Base-by-base conservation (phyloP, 2,329 filamentous ascomycete species). In the Ceratocystis huliohia region DNA sequence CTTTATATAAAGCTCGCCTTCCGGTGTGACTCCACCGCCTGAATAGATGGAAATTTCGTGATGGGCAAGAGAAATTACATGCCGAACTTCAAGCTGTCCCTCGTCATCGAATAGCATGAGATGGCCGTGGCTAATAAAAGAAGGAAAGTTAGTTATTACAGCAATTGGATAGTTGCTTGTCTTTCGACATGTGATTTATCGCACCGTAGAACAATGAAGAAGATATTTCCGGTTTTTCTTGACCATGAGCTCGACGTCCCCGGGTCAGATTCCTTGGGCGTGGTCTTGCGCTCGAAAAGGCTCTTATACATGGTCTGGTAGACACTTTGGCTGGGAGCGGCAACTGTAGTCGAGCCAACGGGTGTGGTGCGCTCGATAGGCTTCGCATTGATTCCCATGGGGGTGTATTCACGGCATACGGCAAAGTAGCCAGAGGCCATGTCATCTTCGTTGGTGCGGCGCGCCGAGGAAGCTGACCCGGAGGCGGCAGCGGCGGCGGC, bases 251-350 rank as follows among this genome's bases (percentile, higher is more conserved):
- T 83, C 20, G 74, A 75, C 63, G 76, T 80, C 68, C 75, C 78
- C 63, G 77, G 76, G 61, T 83, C 81, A 66, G 82, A 70, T 1
- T 80, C 78, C 1, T 76, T 75, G 1, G 77, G 70, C 7, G 73
- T 71, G 45, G 77, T 80, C 72, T 88, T 92, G 72, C 93, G 84
- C 71, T 96, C 91, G 74, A 99, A 97, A 69, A 99, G 88, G 74
- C 89, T 96, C 74, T 91, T 82, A 77, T 99, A 99, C 91, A 99
- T 96, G 74, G 88, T 88, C 81, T 97, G 94, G 76, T 97, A 97
- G 46, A 99, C 93, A 74, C 93, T 96, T 66, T 89, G 91, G 73
- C 91, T 96, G 66, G 91, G 88, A 53, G 88, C 80, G 44, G 87
- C 84, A 57, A 94, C 85, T 17, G 88, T 87, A 64, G 83, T 76